Evolutionary conservation across 2,329 filamentous ascomycete species (phyloP), one percentile per base, ranked within the genome.

Genomic region (Aureobasidium sp.): DNA sequence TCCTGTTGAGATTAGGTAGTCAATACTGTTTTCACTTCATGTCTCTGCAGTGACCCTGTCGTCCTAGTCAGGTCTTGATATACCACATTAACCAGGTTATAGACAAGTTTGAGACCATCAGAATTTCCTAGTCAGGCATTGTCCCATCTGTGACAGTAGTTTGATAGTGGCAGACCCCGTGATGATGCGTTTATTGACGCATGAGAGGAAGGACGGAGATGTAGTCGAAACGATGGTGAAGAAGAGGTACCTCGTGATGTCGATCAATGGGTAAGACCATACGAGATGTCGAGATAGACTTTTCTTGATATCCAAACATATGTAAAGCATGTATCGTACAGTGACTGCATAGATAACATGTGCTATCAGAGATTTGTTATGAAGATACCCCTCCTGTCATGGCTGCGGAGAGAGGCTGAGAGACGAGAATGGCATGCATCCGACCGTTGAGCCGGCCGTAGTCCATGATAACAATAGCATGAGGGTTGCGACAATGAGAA

Each of bases 391-490:
- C 53, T 36, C 32, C 15, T 57, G 39, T 44, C 11, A 25, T 11
- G 41, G n/a, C 52, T 55, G 37, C 34, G 37, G 50, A 39, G 34
- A 29, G 52, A 57, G 53, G 53, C 53, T 45, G 53, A 57, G 39
- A 44, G 39, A 57, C 41, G 9, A 45, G 53, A 21, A 57, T 44
- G 25, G 41, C 41, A 57, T 45, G 41, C 41, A 57, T 45, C 53
- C 39, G 53, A 36, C 53, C 53, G 53, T 57, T 57, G 41, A 57
- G 50, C 50, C 36, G 50, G 37, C 50, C 50, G 37, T 29, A 54
- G 37, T 25, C n/a, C 16, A 21, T 57, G 53, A 45, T 57, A 57
- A 57, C 53, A 57, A 57, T 25, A 57, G 30, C 13, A 55, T 25
- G 39, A 25, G 11, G 16, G 13, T 34, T 41, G 50, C 50, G 50